Base-by-base conservation (phyloP, 345 rosid genomes). In the Camelina sativa region DNA sequence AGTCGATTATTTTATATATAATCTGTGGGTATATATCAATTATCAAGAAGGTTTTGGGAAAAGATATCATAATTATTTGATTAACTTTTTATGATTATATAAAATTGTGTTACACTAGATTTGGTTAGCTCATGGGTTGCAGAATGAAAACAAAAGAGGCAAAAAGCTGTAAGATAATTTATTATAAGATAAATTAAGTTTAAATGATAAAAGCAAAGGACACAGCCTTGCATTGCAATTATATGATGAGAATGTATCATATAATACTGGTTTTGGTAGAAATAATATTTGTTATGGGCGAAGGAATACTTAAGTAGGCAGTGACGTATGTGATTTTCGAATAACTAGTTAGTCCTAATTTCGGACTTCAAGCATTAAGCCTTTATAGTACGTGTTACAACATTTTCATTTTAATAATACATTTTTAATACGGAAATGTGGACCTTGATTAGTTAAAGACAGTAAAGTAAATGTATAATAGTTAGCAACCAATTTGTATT, bases 171-270 rank as follows among this genome's bases (percentile, higher is more conserved):
- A 64, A 47, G 71, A 71, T 64, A 71, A 57, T 48, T 34, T 63
- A 51, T 68, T 32, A 44, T 69, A 22, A 8, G 55, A 23, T 23
- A 46, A 69, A 41, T 20, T 16, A 76, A 7, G 6, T 25, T 28
- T 17, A 48, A 35, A 51, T 19, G 17, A 13, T 35, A 56, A 64
- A 71, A 71, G 76, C 55, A 30, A 56, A 70, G 46, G 8, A 77
- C 80, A 77, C 80, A 77, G 80, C 80, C 80, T 77, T 77, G 80
- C 80, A 64, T 15, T 77, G 53, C 80, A 71, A 77, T 64, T 65
- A 76, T 76, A 38, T 15, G 41, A 70, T 56, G 54, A 47, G 8
- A 62, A 10, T 63, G 56, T 25, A 63, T 64, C 47, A 77, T 77
- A 77, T 71, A 48, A 64, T 56, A 71, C 22, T 64, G 30, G 72